Percentiles rank a stretch among this genome's conserved stretches.
phyloP scores from a whole-genome alignment of 2,329 filamentous ascomycete species.

The Pseudogymnoascus destructans region DNA sequence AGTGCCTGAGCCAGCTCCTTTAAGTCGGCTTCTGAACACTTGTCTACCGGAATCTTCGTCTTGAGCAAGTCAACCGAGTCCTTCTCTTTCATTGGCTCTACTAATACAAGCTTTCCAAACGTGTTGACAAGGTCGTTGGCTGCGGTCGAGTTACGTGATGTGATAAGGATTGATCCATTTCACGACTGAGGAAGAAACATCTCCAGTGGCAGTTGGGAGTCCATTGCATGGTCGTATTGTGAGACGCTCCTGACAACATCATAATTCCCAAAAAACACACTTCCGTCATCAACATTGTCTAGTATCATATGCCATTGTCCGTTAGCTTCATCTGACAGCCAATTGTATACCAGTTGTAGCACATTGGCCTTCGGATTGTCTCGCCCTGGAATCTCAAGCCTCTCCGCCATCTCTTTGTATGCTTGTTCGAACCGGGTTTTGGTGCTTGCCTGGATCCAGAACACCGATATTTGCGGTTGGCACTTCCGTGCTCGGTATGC shows the following conservation, averaged over 20 bases:
- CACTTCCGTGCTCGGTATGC: slow-evolving; percentile 11
- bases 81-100: background rate
- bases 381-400: slow-evolving; percentile 2
- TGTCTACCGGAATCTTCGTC: background rate
- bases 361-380: background rate
- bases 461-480: slow-evolving; percentile 13
- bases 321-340: slow-evolving; percentile 9
- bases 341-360: background rate
- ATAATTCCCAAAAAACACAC: background rate
- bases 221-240: background rate
- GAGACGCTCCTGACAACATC: background rate
- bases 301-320: slow-evolving; percentile 26
- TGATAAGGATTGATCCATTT: background rate
- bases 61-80: background rate
- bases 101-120: background rate
- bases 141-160: background rate
- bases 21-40: background rate
- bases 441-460: slow-evolving; percentile 17
- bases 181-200: background rate
- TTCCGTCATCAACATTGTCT: slow-evolving; percentile 26
- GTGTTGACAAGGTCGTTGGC: background rate
- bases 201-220: slow-evolving; percentile 20
- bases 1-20: background rate
- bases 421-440: slow-evolving; percentile 15
- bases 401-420: slow-evolving; percentile 15